Base-by-base conservation (phyloP, 179 eudicot species). In the Pouteria campechiana region DNA sequence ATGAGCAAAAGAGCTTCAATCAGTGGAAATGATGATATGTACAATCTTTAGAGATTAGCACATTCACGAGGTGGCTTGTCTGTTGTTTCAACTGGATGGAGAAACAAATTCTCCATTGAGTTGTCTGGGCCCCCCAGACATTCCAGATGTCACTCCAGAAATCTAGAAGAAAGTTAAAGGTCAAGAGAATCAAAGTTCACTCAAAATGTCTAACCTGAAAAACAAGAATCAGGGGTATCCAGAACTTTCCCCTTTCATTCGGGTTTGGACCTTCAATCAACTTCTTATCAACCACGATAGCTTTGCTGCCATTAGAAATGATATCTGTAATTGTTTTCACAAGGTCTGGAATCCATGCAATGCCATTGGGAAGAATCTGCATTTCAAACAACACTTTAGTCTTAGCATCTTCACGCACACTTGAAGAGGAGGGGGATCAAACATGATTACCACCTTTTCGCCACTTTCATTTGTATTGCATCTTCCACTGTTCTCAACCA, bases 401-500 rank as follows among this genome's bases (percentile, higher is more conserved):
- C n/a, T n/a, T n/a, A n/a, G n/a, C n/a, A n/a, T n/a, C n/a, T n/a
- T n/a, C n/a, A n/a, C n/a, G n/a, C n/a, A n/a, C n/a, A n/a, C n/a
- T n/a, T n/a, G n/a, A n/a, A n/a, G n/a, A n/a, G n/a, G n/a, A n/a
- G n/a, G n/a, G n/a, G n/a, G n/a, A n/a, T n/a, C n/a, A n/a, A n/a
- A n/a, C n/a, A n/a, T n/a, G n/a, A n/a, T n/a, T n/a, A 67, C 23
- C 43, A 92, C 99, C 99, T 92, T 92, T 55, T 87, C 99, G 10
- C 75, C 93, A 41, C 17, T 35, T 14, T 79, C 96, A 51, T 87
- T 92, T 71, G 71, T 92, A 47, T 61, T 77, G 65, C 99, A 92
- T 61, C 99, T 81, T 44, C 94, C 96, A 56, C 88, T 87, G 76
- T 92, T 92, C 79, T 92, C 99, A 54, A 87, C 99, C 80, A 87